Evolutionary conservation across 306 rosid species (phyloP).

Genomic region (Myrica gale): DNA sequence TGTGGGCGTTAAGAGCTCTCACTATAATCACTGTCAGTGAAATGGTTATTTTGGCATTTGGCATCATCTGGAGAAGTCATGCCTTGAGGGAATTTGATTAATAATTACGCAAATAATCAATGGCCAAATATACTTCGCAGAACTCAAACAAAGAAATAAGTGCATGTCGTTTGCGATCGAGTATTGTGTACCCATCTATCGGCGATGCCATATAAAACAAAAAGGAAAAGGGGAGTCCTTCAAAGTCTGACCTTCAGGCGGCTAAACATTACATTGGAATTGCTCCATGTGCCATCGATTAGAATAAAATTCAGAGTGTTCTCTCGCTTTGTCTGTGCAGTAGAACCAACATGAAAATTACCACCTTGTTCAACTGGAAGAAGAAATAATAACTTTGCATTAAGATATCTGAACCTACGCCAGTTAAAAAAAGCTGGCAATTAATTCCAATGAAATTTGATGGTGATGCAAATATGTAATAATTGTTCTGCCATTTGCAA

Average conservation of each 20-base stretch:
- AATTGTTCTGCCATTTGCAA: not conserved
- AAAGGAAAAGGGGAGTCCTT: conserved; percentile 22
- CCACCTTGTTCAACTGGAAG: conserved; percentile 28
- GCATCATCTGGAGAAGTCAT: not conserved
- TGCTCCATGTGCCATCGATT: conserved; percentile 99
- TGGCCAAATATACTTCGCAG: not conserved
- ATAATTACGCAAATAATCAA: not conserved
- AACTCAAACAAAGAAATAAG: not conserved
- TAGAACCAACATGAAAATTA: conserved; percentile 40
- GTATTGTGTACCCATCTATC: not conserved
- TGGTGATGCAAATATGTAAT: not conserved
- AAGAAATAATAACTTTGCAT: conserved; percentile 21
- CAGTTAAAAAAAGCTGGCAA: not conserved
- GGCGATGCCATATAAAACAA: not conserved
- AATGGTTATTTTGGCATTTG: not conserved
- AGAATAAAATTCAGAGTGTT: conserved; percentile 68
- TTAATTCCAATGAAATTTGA: conserved; percentile 2
- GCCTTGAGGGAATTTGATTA: not conserved
- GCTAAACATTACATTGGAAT: conserved; percentile 89
- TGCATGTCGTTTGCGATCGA: not conserved
- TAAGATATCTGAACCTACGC: conserved; percentile 26
- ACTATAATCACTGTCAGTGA: not conserved
- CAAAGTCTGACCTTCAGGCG: conserved; percentile 71
- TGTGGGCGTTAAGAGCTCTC: not conserved
- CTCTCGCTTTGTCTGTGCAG: conserved; percentile 58